Evolutionary conservation across 164 flowering plant genomes (phyloP).

Genomic region (Paratinospora sagittata): DNA sequence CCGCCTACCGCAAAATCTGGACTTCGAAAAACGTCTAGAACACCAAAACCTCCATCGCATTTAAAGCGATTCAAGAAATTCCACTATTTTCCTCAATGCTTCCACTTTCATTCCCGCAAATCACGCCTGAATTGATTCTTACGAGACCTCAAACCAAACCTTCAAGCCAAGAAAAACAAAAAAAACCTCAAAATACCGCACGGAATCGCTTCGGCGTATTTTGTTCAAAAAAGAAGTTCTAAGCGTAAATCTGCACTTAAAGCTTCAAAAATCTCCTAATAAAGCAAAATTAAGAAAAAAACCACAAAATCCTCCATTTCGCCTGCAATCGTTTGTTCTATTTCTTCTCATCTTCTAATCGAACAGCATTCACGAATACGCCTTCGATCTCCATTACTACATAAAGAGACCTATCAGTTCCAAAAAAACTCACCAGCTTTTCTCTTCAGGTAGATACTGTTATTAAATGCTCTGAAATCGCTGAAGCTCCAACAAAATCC

Average conservation of each 20-base stretch:
- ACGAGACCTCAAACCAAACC: slow-evolving; percentile 5
- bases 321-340: background rate
- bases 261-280: background rate
- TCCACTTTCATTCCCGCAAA: background rate
- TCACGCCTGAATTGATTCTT: background rate
- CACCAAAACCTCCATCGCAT: background rate
- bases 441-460: background rate
- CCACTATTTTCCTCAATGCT: background rate
- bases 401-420: background rate
- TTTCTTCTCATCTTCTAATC: background rate
- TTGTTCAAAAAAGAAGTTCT: background rate
- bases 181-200: background rate
- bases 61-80: background rate
- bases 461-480: background rate
- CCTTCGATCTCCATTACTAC: background rate
- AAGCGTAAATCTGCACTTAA: background rate
- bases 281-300: background rate
- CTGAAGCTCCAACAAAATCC: too few relatives aligned
- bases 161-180: background rate
- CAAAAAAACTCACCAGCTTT: background rate
- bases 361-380: background rate
- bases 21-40: background rate
- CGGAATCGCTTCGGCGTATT: background rate
- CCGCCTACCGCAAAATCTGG: background rate
- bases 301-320: background rate